Base-by-base conservation (phyloP, 305 asterid genomes). In the Fraxinus dipetala region DNA sequence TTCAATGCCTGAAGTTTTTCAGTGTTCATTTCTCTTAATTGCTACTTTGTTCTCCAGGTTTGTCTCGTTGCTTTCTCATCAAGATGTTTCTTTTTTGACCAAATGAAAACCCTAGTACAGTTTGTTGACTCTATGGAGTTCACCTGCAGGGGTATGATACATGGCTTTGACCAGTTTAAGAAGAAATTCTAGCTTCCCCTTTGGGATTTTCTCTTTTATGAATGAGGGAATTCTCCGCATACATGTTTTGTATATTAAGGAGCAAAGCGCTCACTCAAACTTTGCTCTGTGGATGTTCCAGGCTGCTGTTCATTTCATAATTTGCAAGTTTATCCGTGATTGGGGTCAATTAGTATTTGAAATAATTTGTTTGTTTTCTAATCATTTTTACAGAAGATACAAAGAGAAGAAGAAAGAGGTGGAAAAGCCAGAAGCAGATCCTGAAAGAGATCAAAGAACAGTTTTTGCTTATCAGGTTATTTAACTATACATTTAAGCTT, bases 391-490 rank as follows among this genome's bases (percentile, higher is more conserved):
- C 92, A 90, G 97, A 87, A 88, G 87, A 85, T 75, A 88, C 88
- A 90, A 88, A 84, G 94, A 89, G 75, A 89, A 91, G 80, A 91
- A 87, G 85, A 95, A 93, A 83, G 93, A 88, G 0, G 88, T 69
- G 70, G 91, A 61, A 56, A 89, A 91, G 85, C 89, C 92, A 43
- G 89, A 87, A 85, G 91, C 91, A 79, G 95, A 91, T 85, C 94
- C 95, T 35, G 95, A 93, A 80, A 86, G 93, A 82, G 93, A 91
- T 78, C 95, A 89, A 87, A 84, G 93, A 83, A 93, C 97, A 11
- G 95, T 93, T 87, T 91, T 93, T 87, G 97, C 93, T 76, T 93
- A 91, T 88, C 97, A 93, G 94, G 97, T 93, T 65, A 61, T 73
- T 75, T 72, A 56, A 81, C 72, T 86, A 85, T 82, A 65, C 69